Percentiles rank a stretch among this genome's conserved stretches.
phyloP scores from a whole-genome alignment of 2,329 filamentous ascomycete genomes.

The Nigrograna mackinnonii region DNA sequence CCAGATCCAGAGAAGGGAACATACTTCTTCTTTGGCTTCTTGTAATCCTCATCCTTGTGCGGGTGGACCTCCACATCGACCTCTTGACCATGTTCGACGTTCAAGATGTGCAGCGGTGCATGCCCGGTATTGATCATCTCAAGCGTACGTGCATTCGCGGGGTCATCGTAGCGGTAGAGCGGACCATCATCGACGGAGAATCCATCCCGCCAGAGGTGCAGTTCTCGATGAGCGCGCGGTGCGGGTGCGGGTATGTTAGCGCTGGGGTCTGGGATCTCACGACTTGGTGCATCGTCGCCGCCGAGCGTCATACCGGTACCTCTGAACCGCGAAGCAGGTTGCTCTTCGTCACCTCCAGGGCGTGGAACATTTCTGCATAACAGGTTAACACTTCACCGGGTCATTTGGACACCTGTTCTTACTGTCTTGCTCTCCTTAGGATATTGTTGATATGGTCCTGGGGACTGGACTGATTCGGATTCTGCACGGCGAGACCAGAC shows the following conservation, averaged over 20 bases:
- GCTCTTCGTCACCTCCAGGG: constrained; percentile 57
- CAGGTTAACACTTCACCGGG: neutral
- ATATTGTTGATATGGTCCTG: constrained; percentile 55
- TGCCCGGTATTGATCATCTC: constrained; percentile 77
- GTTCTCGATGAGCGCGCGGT: constrained; percentile 65
- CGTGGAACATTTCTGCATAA: constrained; percentile 61
- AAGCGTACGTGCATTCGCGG: constrained; percentile 71
- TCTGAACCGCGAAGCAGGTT: constrained; percentile 60
- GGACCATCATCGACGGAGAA: constrained; percentile 85
- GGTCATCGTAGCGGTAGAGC: constrained; percentile 78
- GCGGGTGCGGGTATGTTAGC: constrained; percentile 39
- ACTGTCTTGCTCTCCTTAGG: constrained; percentile 51
- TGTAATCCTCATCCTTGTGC: constrained; percentile 76
- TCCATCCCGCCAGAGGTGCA: constrained; percentile 83
- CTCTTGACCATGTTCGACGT: constrained; percentile 73
- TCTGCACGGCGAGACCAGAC: constrained; percentile 71
- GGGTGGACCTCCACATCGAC: constrained; percentile 77
- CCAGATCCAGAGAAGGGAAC: constrained; percentile 75
- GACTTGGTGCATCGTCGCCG: constrained; percentile 74
- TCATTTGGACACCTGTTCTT: constrained; percentile 8
- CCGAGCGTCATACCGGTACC: constrained; percentile 77
- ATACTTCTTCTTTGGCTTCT: constrained; percentile 73
- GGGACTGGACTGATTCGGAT: constrained; percentile 59
- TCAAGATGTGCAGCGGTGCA: constrained; percentile 77
- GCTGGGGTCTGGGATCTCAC: constrained; percentile 66